phyloP scores from a whole-genome alignment of 441 rosid species.

The Jatropha multifida region DNA sequence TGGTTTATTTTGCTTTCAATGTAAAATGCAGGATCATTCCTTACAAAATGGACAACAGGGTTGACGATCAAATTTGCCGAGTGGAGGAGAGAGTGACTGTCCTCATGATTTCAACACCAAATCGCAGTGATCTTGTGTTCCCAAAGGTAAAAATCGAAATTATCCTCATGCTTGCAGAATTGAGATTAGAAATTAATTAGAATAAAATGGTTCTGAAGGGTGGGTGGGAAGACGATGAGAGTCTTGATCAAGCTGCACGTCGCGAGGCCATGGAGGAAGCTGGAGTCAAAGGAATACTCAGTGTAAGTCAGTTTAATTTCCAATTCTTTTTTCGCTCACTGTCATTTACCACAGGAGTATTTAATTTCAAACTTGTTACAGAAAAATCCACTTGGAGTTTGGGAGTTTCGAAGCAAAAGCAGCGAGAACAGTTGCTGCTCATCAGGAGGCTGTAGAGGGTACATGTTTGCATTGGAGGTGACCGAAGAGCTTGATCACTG shows the following conservation, averaged over 20 bases:
- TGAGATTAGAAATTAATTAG: no score
- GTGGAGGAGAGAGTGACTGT: conserved; percentile 38
- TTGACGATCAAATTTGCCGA: conserved; percentile 20
- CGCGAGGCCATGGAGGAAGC: conserved; percentile 78
- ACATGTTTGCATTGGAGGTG: conserved; percentile 61
- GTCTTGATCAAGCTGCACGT: conserved; percentile 51
- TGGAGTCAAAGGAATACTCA: conserved; percentile 55
- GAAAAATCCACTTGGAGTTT: conserved; percentile 54
- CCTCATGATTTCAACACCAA: conserved; percentile 69
- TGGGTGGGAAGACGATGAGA: conserved; percentile 73
- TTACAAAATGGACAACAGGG: conserved; percentile 39
- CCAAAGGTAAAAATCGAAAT: conserved; percentile 44
- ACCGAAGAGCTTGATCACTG: conserved; percentile 58
- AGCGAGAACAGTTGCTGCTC: conserved; percentile 40
- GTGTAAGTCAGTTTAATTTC: conserved; percentile 38
- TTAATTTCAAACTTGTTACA: conserved; percentile 13
- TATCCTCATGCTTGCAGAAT: not conserved
- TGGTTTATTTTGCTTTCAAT: not conserved
- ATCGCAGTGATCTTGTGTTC: conserved; percentile 58
- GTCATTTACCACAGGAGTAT: not conserved
- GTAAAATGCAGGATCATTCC: conserved; percentile 52
- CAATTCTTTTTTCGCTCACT: not conserved
- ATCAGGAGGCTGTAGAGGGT: conserved; percentile 62
- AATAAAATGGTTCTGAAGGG: conserved; percentile 30
- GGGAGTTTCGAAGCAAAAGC: conserved; percentile 78